phyloP scores from a whole-genome alignment of 371 early-diverging fungal species.

The Chytridiales sp. region DNA sequence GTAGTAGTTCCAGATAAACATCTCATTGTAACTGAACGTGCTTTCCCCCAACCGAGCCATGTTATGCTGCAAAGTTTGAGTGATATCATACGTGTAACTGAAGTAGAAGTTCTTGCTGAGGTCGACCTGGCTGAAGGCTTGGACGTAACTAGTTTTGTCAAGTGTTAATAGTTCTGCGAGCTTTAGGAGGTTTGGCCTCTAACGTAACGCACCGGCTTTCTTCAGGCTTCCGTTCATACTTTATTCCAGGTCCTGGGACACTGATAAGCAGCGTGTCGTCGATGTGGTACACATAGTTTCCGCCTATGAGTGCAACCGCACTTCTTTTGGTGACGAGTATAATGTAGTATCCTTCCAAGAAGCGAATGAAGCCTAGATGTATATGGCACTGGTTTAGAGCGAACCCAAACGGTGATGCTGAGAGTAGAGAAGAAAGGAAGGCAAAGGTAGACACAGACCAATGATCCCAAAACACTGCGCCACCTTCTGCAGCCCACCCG shows the following conservation, averaged over 20 bases:
- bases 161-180: background rate
- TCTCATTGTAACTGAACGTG: slow-evolving; percentile 61
- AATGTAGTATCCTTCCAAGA: slow-evolving; percentile 91
- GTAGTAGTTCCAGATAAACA: slow-evolving; percentile 96
- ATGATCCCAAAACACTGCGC: slow-evolving; percentile 67
- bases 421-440: background rate
- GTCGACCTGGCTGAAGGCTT: slow-evolving; percentile 79
- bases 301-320: slow-evolving; percentile 92
- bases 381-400: background rate
- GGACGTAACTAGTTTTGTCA: slow-evolving; percentile 58
- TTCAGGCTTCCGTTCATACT: slow-evolving; percentile 73
- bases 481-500: slow-evolving; percentile 76
- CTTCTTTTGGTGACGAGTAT: slow-evolving; percentile 81
- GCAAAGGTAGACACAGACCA: slow-evolving; percentile 33
- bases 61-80: slow-evolving; percentile 86
- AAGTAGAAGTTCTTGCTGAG: slow-evolving; percentile 87
- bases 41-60: slow-evolving; percentile 57
- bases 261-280: slow-evolving; percentile 83
- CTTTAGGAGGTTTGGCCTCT: slow-evolving; percentile 40
- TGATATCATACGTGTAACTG: slow-evolving; percentile 92
- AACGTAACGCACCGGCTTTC: slow-evolving; percentile 60
- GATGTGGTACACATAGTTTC: slow-evolving; percentile 92
- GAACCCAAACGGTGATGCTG: background rate
- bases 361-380: slow-evolving; percentile 78
- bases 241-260: slow-evolving; percentile 58